phyloP scores from a whole-genome alignment of 768 basidiomycete species.

The Lactarius vividus region DNA sequence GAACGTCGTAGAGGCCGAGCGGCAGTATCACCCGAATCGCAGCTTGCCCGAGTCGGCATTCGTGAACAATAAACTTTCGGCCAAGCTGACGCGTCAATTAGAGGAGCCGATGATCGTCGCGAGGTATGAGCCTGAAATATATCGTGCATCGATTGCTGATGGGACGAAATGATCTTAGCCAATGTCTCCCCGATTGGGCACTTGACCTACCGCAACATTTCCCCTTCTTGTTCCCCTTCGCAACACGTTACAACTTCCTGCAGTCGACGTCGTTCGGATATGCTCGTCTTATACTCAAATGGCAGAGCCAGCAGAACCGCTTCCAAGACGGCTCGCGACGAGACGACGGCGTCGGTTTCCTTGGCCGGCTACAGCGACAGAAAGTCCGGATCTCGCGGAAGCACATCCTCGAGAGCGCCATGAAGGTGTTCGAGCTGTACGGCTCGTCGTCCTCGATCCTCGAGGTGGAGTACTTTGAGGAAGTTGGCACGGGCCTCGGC shows the following conservation, averaged over 20 bases:
- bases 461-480: constrained; percentile 98
- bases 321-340: constrained; percentile 76
- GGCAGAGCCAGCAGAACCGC: constrained; percentile 85
- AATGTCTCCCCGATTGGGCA: constrained; percentile 97
- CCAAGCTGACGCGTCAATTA: constrained; percentile 94
- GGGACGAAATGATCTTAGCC: constrained; percentile 45
- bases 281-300: constrained; percentile 90
- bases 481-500: constrained; percentile 96
- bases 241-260: constrained; percentile 94
- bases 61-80: constrained; percentile 96
- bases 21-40: constrained; percentile 52
- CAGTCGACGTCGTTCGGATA: constrained; percentile 98
- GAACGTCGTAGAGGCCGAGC: constrained; percentile 70
- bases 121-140: constrained; percentile 51
- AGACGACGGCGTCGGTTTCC: constrained; percentile 88
- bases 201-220: constrained; percentile 93
- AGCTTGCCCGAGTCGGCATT: constrained; percentile 80
- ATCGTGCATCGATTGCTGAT: constrained; percentile 5
- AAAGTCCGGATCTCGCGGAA: constrained; percentile 96
- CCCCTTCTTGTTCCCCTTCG: constrained; percentile 98
- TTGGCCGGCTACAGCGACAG: constrained; percentile 89
- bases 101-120: constrained; percentile 99
- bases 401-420: constrained; percentile 91
- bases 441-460: constrained; percentile 91
- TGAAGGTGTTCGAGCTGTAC: constrained; percentile 95